These are phyloP conservation scores for Termitomyces sp. DNA, from an alignment of 768 basidiomycete species.

Conservation along the genomic window DNA sequence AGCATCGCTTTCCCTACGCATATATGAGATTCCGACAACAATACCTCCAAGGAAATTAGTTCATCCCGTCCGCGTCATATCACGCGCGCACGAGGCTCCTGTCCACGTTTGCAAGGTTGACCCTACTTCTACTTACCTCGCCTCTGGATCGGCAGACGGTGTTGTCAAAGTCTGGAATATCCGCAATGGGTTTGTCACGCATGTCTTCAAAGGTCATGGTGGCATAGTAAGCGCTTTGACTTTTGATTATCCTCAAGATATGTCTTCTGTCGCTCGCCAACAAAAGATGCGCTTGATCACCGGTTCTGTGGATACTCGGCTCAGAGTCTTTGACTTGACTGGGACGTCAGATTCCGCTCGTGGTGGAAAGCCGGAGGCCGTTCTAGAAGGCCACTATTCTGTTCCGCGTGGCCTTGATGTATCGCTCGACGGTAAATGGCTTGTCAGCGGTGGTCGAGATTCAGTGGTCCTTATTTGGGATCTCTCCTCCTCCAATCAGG, in stretches of 20 bases:
- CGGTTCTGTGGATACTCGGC: constrained; percentile 86
- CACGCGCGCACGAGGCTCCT: constrained; percentile 89
- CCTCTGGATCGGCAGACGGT: constrained; percentile 95
- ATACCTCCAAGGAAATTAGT: constrained; percentile 43
- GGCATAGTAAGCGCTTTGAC: constrained; percentile 92
- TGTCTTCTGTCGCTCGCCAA: constrained; percentile 39
- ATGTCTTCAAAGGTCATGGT: constrained; percentile 94
- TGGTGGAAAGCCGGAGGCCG: constrained; percentile 59
- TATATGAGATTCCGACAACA: constrained; percentile 71
- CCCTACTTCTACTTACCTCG: constrained; percentile 85
- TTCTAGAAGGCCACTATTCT: constrained; percentile 94
- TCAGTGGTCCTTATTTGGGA: constrained; percentile 94
- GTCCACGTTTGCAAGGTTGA: constrained; percentile 85
- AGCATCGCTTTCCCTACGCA: constrained; percentile 71
- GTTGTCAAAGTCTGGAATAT: constrained; percentile 97
- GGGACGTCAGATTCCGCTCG: constrained; percentile 55
- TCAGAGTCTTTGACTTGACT: constrained; percentile 88
- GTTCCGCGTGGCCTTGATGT: constrained; percentile 90
- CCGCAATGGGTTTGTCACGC: constrained; percentile 81
- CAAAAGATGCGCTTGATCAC: constrained; percentile 78
- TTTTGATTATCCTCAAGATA: constrained; percentile 74
- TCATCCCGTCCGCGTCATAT: constrained; percentile 67
- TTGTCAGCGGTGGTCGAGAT: constrained; percentile 89
- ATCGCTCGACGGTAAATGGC: constrained; percentile 80
- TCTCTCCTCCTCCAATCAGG: constrained; percentile 39